Conservation (phyloP, 2,329 filamentous ascomycete species). For the Ophiostoma perfectum region DNA sequence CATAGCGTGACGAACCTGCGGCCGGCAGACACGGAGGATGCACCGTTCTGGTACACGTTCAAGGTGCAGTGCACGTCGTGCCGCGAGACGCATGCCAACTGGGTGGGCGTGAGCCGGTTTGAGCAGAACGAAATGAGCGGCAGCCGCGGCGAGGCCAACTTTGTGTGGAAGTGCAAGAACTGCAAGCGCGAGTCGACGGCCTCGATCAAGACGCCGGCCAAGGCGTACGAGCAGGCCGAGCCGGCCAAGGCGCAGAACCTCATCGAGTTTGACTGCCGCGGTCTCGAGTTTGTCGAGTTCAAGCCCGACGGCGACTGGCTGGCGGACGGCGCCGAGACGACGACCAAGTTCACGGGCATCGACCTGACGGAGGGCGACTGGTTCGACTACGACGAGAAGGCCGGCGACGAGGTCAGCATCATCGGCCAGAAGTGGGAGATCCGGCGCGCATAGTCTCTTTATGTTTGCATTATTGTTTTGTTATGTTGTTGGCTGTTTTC, state of each 20-base stretch:
- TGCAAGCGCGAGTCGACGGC: conserved; percentile 84
- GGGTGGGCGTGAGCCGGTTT: conserved; percentile 83
- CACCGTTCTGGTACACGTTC: conserved; percentile 95
- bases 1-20: conserved; percentile 81
- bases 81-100: conserved; percentile 81
- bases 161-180: conserved; percentile 99
- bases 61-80: conserved; percentile 98
- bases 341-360: conserved; percentile 73
- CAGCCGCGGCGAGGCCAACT: conserved; percentile 92
- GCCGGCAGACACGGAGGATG: conserved; percentile 73
- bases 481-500: no score
- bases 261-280: conserved; percentile 88
- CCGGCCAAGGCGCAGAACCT: conserved; percentile 73
- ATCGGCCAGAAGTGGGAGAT: conserved; percentile 87
- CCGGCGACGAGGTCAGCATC: conserved; percentile 84
- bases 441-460: conserved; percentile 51
- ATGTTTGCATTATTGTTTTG: no score
- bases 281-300: conserved; percentile 87
- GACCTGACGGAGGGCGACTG: conserved; percentile 88
- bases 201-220: conserved; percentile 69
- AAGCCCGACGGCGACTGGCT: conserved; percentile 92
- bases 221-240: conserved; percentile 63
- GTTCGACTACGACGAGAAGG: conserved; percentile 97
- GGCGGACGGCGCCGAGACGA: conserved; percentile 72
- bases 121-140: conserved; percentile 87